Base-by-base conservation (phyloP, 2,329 filamentous ascomycete species). In the Alternaria viburni region DNA sequence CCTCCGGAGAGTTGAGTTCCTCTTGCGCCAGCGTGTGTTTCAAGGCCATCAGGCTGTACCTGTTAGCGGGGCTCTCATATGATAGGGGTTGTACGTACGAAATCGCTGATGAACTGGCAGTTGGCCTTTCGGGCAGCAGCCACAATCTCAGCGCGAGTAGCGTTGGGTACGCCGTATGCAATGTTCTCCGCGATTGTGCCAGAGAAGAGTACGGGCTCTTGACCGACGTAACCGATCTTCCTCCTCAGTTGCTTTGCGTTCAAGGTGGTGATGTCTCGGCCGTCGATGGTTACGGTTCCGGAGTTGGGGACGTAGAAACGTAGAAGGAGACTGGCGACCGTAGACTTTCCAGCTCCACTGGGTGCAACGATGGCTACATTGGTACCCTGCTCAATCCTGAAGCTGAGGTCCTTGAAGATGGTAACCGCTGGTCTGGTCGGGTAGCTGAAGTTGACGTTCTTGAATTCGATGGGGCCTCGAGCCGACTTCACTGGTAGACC, bases 281-380 rank as follows among this genome's bases (percentile, higher is more conserved):
- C 95, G 66, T 95, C 91, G 72, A 99, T 96, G 28, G 87, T 88
- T 67, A 99, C 93, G 4, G 84, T 85, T 13, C 96, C 96, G 4
- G 85, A 81, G 0, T 88, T 94, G 3, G 94, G 93, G 49, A 90
- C 89, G 79, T 99, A 99, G 81, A 99, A 99, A 46, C 96, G 89
- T 50, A 98, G 85, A 6, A 99, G 83, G 23, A 99, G 84, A n/a
- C 93, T 93, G 4, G 93, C 93, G 32, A 99, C 96, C 0, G 96
- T 99, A 2, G 93, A 97, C 82, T 99, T 99, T 64, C 96, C 96
- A 64, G 96, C 96, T 64, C 96, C 96, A 19, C 93, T 97, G 3
- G 96, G 95, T 1, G 96, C 96, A 56, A 99, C 96, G 68, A 99
- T 95, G 57, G 95, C 97, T 23, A 99, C 93, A 75, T 98, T 98